A percentile compares a stretch with the other conserved stretches of the same genome.
These are phyloP conservation scores for Suillus tomentosus DNA, from an alignment of 768 basidiomycete genomes.

Conservation along the genomic window DNA sequence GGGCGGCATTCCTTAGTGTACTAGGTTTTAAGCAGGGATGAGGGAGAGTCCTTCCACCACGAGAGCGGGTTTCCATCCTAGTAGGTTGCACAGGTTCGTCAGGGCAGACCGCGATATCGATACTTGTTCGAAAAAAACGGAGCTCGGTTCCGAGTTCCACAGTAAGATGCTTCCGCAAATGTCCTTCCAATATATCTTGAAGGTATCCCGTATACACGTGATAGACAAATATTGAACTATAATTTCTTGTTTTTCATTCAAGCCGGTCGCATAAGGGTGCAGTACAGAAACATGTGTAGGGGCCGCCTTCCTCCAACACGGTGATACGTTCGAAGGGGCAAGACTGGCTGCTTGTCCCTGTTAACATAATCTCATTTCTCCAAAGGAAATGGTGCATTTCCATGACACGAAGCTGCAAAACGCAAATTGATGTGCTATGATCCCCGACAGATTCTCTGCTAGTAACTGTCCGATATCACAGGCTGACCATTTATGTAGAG, in stretches of 20 bases:
- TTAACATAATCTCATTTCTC: constrained; percentile 14
- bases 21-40: constrained; percentile 26
- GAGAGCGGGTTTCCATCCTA: constrained; percentile 26
- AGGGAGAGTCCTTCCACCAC: constrained; percentile 23
- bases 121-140: constrained; percentile 31
- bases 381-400: too few relatives aligned
- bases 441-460: constrained; percentile 1
- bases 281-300: constrained; percentile 1
- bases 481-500: not conserved
- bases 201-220: not conserved
- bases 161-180: too few relatives aligned
- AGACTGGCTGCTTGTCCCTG: not conserved
- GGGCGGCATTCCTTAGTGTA: constrained; percentile 24
- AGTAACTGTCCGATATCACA: not conserved
- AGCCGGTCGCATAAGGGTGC: not conserved
- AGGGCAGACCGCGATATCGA: not conserved
- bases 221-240: not conserved
- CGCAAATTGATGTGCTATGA: constrained; percentile 9
- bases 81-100: constrained; percentile 20
- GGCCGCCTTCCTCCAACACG: constrained; percentile 2
- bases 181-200: constrained; percentile 14
- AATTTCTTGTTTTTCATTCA: too few relatives aligned
- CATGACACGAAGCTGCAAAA: constrained; percentile 26
- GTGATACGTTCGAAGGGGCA: constrained; percentile 3
- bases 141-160: constrained; percentile 41